These are phyloP conservation scores for Calonectria fujianensis DNA, from an alignment of 2,329 filamentous ascomycete genomes.

Conservation along the genomic window DNA sequence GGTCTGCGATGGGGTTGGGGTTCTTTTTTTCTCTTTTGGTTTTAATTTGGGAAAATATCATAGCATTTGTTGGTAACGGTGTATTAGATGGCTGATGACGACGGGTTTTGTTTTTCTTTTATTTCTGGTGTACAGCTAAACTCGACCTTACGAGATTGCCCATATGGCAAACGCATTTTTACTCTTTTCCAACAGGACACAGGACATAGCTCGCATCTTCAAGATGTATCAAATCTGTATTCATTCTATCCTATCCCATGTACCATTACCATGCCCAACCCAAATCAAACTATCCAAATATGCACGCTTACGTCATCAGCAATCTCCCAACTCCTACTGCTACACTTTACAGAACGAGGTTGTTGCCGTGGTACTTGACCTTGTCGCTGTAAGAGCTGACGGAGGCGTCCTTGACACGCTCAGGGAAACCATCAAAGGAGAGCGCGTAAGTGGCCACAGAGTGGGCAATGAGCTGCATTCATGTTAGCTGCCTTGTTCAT, in stretches of 20 bases:
- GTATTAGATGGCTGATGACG: slow-evolving; percentile 48
- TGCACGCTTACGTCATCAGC: not conserved
- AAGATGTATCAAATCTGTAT: slow-evolving; percentile 23
- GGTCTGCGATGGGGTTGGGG: slow-evolving; percentile 28
- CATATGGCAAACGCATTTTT: slow-evolving; percentile 37
- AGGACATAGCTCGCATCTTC: slow-evolving; percentile 31
- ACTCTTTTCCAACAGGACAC: not conserved
- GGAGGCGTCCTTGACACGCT: slow-evolving; percentile 64
- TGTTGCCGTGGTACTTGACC: slow-evolving; percentile 70
- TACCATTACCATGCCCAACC: not conserved
- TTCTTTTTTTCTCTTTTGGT: slow-evolving; percentile 18
- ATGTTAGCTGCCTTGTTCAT: slow-evolving; percentile 43
- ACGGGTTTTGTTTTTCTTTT: slow-evolving; percentile 15
- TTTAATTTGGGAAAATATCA: slow-evolving; percentile 40
- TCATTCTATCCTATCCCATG: slow-evolving; percentile 24
- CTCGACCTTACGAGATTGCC: slow-evolving; percentile 36
- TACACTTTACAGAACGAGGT: slow-evolving; percentile 65
- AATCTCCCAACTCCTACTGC: not conserved
- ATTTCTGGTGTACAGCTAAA: slow-evolving; percentile 37
- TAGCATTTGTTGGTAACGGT: slow-evolving; percentile 37
- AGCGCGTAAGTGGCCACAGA: slow-evolving; percentile 82
- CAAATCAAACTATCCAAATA: slow-evolving; percentile 32
- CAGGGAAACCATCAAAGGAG: slow-evolving; percentile 79
- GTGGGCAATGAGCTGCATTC: slow-evolving; percentile 77
- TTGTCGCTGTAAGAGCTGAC: slow-evolving; percentile 58